Evolutionary conservation across 202 grass and related monocot species (phyloP).

Genomic region (Panicum hallii): DNA sequence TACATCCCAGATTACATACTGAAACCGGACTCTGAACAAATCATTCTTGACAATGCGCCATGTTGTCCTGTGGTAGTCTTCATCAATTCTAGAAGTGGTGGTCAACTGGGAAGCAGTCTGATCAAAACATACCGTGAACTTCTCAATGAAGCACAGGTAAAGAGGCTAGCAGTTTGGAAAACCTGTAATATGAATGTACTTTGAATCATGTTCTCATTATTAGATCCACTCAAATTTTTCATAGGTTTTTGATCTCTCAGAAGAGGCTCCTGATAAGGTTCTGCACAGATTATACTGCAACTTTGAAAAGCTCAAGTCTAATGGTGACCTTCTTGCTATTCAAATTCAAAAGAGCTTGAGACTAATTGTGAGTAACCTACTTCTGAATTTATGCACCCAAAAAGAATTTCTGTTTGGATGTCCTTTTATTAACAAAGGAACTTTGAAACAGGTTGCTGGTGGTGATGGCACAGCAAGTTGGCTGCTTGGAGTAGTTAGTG

Average conservation of each 20-base stretch:
- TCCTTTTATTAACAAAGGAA: conserved; percentile 32
- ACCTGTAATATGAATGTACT: conserved; percentile 10
- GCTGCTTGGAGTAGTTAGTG: conserved; percentile 95
- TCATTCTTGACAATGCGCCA: conserved; percentile 28
- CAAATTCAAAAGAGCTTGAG: conserved; percentile 69
- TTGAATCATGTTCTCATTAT: conserved; percentile 29
- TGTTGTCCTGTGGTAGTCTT: conserved; percentile 84
- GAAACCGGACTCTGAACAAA: conserved; percentile 43
- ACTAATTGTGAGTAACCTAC: conserved; percentile 71
- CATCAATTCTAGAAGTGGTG: conserved; percentile 93
- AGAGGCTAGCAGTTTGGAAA: conserved; percentile 19
- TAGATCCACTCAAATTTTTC: neutral
- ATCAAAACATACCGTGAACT: conserved; percentile 81
- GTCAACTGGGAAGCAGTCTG: conserved; percentile 80
- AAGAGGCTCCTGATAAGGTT: conserved; percentile 90
- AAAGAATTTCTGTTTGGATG: neutral
- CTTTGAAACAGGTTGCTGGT: conserved; percentile 83
- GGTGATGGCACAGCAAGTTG: conserved; percentile 98
- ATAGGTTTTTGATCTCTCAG: conserved; percentile 93
- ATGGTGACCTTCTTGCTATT: conserved; percentile 38
- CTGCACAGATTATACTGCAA: conserved; percentile 80
- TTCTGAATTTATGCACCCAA: neutral
- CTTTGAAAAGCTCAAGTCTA: conserved; percentile 78
- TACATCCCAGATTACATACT: conserved; percentile 93
- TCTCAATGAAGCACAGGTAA: conserved; percentile 88